These are phyloP conservation scores for Candida golubevii DNA, from an alignment of 805 yeast species.

Conservation along the genomic window DNA sequence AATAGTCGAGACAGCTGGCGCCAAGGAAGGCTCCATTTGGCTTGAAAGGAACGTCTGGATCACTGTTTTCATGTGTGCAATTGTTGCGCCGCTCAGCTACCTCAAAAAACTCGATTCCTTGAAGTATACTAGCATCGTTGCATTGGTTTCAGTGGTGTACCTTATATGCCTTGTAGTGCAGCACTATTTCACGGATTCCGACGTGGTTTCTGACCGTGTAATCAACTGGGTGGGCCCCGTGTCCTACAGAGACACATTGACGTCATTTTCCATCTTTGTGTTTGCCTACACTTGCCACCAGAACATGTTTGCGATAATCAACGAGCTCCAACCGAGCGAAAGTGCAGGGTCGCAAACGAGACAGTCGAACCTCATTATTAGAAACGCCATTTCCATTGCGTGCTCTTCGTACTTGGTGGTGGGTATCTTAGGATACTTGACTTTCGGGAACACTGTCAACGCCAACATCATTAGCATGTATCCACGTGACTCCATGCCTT, in stretches of 20 bases:
- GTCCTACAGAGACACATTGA: conserved; percentile 37
- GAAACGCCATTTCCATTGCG: conserved; percentile 53
- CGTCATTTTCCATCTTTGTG: conserved; percentile 69
- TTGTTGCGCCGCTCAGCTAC: conserved; percentile 62
- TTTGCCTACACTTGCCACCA: conserved; percentile 83
- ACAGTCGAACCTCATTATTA: conserved; percentile 46
- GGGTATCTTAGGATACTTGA: conserved; percentile 67
- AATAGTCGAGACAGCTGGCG: conserved; percentile 38
- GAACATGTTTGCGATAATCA: conserved; percentile 71
- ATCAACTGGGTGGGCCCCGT: conserved; percentile 39
- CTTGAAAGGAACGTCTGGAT: conserved; percentile 51
- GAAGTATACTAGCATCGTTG: conserved; percentile 67
- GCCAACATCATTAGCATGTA: conserved; percentile 74
- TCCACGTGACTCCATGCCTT: conserved; percentile 45
- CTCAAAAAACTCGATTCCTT: conserved; percentile 62
- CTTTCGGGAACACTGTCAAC: conserved; percentile 75
- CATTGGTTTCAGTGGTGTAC: conserved; percentile 62
- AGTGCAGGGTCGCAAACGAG: conserved; percentile 37
- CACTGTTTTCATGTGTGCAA: conserved; percentile 41
- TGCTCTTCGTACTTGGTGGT: conserved; percentile 56
- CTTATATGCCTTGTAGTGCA: conserved; percentile 51
- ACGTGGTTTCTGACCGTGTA: conserved; percentile 5
- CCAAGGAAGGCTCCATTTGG: conserved; percentile 19
- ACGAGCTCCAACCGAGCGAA: conserved; percentile 50
- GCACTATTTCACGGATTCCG: conserved; percentile 35